A percentile compares a stretch with the other conserved stretches of the same genome.
These are phyloP conservation scores for Botrytis galanthina DNA, from an alignment of 2,329 filamentous ascomycete species.

Conservation along the genomic window DNA sequence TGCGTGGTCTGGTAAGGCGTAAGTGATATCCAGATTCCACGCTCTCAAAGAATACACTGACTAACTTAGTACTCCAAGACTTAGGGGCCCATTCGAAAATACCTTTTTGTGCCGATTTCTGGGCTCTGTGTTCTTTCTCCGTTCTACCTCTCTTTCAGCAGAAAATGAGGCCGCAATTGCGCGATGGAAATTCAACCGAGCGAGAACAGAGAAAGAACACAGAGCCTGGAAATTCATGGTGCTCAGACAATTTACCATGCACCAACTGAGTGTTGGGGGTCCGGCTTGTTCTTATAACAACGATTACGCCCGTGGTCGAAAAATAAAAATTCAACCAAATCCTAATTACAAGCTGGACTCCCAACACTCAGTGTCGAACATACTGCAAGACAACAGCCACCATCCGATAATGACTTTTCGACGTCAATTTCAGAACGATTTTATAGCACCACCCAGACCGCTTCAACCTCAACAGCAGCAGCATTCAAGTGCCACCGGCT, in stretches of 20 bases:
- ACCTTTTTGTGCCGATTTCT: no score
- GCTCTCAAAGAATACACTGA: neutral
- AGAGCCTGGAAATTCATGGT: neutral
- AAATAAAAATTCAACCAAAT: neutral
- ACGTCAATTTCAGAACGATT: neutral
- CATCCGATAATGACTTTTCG: neutral
- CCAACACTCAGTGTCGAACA: neutral
- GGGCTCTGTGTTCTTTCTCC: neutral
- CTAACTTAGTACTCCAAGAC: neutral
- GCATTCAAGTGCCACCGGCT: neutral
- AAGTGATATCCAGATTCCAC: neutral
- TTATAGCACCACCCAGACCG: neutral
- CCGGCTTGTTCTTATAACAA: neutral
- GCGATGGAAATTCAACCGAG: neutral
- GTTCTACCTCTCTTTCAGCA: neutral
- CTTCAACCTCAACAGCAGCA: neutral
- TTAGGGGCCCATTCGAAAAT: neutral
- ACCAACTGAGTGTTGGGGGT: slow-evolving; percentile 34
- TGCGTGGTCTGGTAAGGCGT: neutral
- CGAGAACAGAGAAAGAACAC: neutral
- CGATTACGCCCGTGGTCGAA: neutral
- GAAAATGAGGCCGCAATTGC: neutral
- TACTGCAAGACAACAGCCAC: neutral
- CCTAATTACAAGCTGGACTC: neutral
- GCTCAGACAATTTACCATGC: slow-evolving; percentile 36